Conservation (phyloP, 106 monocot species). For the Dendrobium nobile region DNA sequence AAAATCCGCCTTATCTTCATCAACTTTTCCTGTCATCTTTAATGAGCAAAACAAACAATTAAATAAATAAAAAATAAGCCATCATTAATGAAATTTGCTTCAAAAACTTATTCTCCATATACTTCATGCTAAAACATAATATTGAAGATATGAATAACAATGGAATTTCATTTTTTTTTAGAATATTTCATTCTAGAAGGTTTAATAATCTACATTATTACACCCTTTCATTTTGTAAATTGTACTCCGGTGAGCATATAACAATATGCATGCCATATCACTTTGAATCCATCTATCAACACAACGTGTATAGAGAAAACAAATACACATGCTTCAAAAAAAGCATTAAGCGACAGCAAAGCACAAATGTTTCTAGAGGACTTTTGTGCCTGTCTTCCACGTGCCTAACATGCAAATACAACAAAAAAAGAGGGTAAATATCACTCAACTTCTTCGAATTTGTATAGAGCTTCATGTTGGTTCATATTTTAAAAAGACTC, state of each 20-base stretch:
- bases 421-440: neutral
- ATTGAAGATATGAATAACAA: neutral
- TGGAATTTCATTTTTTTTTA: neutral
- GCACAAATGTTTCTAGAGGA: neutral
- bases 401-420: neutral
- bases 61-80: neutral
- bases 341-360: neutral
- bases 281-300: neutral
- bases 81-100: neutral
- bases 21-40: constrained; percentile 8
- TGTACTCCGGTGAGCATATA: neutral
- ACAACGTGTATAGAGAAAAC: neutral
- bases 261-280: neutral
- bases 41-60: constrained; percentile 22
- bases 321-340: neutral
- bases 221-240: neutral
- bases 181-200: neutral
- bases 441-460: neutral
- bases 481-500: neutral
- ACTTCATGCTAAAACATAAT: constrained; percentile 2
- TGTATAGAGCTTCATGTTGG: neutral
- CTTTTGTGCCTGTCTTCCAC: neutral
- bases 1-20: constrained; percentile 11
- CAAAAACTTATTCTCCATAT: neutral
- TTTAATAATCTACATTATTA: neutral